Base-by-base conservation (phyloP, 139 green algal genomes). In the Tetraselmis chui region DNA sequence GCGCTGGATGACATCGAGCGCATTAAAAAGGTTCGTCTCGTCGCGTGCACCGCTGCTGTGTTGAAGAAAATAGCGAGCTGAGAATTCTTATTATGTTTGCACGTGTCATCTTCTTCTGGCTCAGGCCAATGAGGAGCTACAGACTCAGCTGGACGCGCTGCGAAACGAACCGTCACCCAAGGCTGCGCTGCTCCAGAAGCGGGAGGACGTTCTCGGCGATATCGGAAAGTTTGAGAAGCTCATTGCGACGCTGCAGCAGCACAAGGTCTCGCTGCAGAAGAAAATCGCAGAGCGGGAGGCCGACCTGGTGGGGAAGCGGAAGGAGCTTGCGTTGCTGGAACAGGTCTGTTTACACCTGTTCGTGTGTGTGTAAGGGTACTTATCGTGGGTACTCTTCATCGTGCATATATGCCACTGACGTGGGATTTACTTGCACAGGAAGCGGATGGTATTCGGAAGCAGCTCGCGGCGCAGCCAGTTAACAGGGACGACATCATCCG, bases 401-500 rank as follows among this genome's bases (percentile, higher is more conserved):
- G n/a, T n/a, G n/a, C n/a, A n/a, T n/a, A n/a, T n/a, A n/a, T n/a
- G n/a, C n/a, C n/a, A n/a, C n/a, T n/a, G n/a, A n/a, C n/a, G n/a
- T n/a, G n/a, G n/a, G n/a, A n/a, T n/a, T n/a, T n/a, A n/a, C n/a
- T n/a, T n/a, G n/a, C n/a, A n/a, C n/a, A 82, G 80, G 88, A 94
- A 25, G 91, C 90, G n/a, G 87, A 92, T 32, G 82, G 30, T 78
- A 84, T 95, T 86, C 82, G 86, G 23, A 78, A 81, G 26, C 82
- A 82, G 11, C 82, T 97, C 0, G 87, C 91, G 11, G 81, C 75
- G 28, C 93, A 97, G 85, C 90, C 91, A 0, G 74, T 95, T 25
- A 92, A 91, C 84, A 91, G 89, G 67, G 86, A 87, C 11, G 93
- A 97, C 76, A 85, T 97, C n/a, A 87, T 91, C 75, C 85, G 91